Base-by-base conservation (phyloP, 176 grass and related monocot species). In the Oryza rufipogon region DNA sequence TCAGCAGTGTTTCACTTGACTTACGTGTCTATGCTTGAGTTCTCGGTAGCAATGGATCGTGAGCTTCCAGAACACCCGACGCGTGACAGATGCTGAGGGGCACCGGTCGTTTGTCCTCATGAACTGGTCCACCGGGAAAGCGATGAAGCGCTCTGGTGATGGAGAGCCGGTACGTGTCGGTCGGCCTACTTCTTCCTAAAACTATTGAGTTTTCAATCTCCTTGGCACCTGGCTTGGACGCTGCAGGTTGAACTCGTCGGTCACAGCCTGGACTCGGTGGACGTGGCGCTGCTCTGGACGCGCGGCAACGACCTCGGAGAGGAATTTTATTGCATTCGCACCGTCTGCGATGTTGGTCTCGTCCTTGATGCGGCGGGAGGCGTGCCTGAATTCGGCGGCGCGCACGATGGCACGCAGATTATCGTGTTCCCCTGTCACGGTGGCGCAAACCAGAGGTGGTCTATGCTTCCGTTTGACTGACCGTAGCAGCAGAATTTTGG, bases 211-310 rank as follows among this genome's bases (percentile, higher is more conserved):
- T 36, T 36, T 36, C 2, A 30, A 36, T 5, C 34, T 39, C 6
- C 38, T 39, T 39, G 38, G 38, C 6, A 7, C 38, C 38, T 39
- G 6, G 38, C 7, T 39, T 39, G 38, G 1, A 13, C 6, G 6
- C 49, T 19, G 44, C n/a, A 72, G 74, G 74, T 78, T 52, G 9
- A 69, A 2, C 49, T 85, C 30, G 16, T 11, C 30, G 30, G 42
- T 16, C 6, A 81, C 39, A 19, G 4, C 11, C 39, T 64, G 15
- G 30, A 85, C 76, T 75, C 76, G 19, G 19, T 89, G 36, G 70
- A 70, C 7, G 76, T 85, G 7, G 70, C 70, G 30, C 63, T 80
- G 64, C 63, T 80, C 48, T 89, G 87, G 87, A 80, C 87, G 2
- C 81, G 17, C 26, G n/a, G 48, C 39, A n/a, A 70, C 48, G 77